Conservation (phyloP, 306 rosid species). For the Herpetospermum pedunculosum region DNA sequence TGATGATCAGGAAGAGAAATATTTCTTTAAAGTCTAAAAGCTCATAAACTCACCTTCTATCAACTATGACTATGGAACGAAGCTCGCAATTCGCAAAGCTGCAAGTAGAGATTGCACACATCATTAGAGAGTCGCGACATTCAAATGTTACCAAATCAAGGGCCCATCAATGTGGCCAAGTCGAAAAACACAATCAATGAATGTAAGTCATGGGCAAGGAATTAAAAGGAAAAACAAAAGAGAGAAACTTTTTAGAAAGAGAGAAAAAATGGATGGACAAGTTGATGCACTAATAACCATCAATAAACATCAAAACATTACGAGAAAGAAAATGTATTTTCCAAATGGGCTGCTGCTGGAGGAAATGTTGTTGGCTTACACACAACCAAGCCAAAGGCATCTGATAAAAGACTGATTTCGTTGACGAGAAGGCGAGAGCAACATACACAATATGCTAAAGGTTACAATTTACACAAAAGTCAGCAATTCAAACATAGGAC, state of each 20-base stretch:
- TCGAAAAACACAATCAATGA: neutral
- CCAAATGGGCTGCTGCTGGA: neutral
- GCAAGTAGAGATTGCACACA: slow-evolving; percentile 21
- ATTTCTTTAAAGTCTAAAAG: neutral
- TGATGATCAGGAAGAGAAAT: slow-evolving; percentile 10
- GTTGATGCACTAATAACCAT: neutral
- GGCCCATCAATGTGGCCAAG: neutral
- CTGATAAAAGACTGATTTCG: neutral
- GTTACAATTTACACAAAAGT: neutral
- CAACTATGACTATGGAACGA: slow-evolving; percentile 54
- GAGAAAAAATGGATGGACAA: neutral
- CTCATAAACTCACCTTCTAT: slow-evolving; percentile 35
- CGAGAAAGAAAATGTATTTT: neutral
- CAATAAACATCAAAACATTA: neutral
- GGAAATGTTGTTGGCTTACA: neutral
- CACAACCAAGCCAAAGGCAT: neutral
- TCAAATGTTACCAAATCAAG: neutral
- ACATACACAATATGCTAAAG: neutral
- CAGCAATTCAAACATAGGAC: neutral
- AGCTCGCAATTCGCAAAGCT: slow-evolving; percentile 69
- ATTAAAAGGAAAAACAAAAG: neutral
- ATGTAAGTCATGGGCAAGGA: neutral
- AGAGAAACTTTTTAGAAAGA: neutral
- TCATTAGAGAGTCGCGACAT: neutral
- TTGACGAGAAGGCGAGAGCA: neutral